These are phyloP conservation scores for Paraphoma sp. DNA, from an alignment of 2,329 filamentous ascomycete genomes.

Conservation along the genomic window DNA sequence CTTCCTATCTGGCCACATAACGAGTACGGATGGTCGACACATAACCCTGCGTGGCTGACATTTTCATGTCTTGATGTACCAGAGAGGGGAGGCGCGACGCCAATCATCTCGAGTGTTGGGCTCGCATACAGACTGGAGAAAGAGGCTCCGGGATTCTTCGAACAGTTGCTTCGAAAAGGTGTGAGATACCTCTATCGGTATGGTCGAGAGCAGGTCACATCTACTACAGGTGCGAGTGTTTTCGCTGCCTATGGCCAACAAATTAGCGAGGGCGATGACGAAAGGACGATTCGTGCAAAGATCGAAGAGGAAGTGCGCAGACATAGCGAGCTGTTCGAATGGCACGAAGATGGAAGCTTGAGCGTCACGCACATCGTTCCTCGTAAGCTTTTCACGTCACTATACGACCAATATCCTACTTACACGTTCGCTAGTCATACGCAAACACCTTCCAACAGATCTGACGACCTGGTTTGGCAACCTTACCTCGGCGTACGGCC, in stretches of 20 bases:
- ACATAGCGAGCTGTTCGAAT: conserved; percentile 17
- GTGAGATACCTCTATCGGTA: conserved; percentile 34
- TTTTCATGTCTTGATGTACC: conserved; percentile 27
- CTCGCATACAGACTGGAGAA: conserved; percentile 33
- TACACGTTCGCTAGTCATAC: conserved; percentile 8
- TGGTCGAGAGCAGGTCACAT: conserved; percentile 10
- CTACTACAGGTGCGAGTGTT: conserved; percentile 11
- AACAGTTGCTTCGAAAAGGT: conserved; percentile 34
- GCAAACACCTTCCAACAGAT: conserved; percentile 12
- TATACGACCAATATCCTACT: background rate
- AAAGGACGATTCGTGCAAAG: conserved; percentile 10
- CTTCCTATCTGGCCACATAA: conserved; percentile 49
- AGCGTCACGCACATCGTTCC: conserved; percentile 20
- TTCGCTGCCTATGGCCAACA: conserved; percentile 14
- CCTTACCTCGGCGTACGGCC: conserved; percentile 13
- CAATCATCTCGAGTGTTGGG: conserved; percentile 40
- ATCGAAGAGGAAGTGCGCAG: conserved; percentile 15
- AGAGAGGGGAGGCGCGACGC: conserved; percentile 42
- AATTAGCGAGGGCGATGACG: conserved; percentile 8
- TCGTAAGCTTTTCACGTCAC: background rate
- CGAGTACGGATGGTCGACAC: conserved; percentile 49
- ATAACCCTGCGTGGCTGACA: conserved; percentile 48
- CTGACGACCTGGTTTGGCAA: conserved; percentile 16
- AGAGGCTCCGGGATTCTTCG: conserved; percentile 36
- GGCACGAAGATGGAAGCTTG: conserved; percentile 16